Evolutionary conservation across 192 early-diverging fungal genomes (phyloP), one percentile per base, ranked within the genome.

Genomic region (Umbelopsis isabellina): DNA sequence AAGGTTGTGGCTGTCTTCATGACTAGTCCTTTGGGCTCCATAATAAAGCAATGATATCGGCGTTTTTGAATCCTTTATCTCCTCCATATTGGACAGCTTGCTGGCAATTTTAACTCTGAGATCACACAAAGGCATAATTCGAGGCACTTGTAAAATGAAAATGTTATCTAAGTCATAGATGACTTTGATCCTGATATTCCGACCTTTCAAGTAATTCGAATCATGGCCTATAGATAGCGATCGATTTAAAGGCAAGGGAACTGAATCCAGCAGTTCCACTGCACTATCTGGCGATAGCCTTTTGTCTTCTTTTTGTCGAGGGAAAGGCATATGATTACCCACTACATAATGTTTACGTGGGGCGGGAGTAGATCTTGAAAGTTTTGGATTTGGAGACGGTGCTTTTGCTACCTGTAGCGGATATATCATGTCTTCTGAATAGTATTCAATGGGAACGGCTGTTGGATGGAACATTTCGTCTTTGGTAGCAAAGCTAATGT

Each of bases 101-200:
- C 27, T 35, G 10, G 21, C 55, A n/a, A 61, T 61, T 16, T 25
- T 33, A 4, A 46, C 64, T 33, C 52, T 44, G 2, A 77, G 30
- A 15, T 77, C 68, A 3, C 7, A 21, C 20, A 77, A 49, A 12
- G 45, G 16, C 37, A 77, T 77, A 13, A 53, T 51, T 25, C 76
- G 67, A 37, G 76, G 71, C 16, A 77, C 76, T 41, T 74, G 72
- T 15, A 74, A 61, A 9, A 74, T 67, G 10, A 74, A 69, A 25
- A 74, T 74, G 64, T 74, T 74, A n/a, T 74, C 67, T 16, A 46
- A 21, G 22, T 74, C 72, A 65, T 74, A 74, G 30, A 74, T 67
- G 0, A 74, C 55, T 33, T 74, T 74, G 21, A 74, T 74, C 49
- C 68, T 67, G 46, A 74, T 74, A 35, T 61, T 61, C 27, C 55